phyloP scores from a whole-genome alignment of 129 eudicot genomes.

The Flaveria sonorensis region DNA sequence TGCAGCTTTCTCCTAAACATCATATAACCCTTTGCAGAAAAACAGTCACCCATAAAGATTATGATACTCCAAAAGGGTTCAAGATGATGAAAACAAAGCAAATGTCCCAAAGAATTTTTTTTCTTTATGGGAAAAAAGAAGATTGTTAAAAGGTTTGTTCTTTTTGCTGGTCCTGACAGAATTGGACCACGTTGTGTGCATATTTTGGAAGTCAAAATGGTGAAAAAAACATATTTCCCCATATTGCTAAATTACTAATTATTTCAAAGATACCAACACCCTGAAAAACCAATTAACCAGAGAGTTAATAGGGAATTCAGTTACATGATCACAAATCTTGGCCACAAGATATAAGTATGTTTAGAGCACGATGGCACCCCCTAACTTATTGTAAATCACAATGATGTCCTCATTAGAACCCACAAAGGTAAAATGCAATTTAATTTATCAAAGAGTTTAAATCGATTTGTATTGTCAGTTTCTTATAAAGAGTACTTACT shows the following conservation, averaged over 20 bases:
- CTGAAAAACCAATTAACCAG: constrained; percentile 43
- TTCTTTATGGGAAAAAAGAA: constrained; percentile 20
- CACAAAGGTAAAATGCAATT: not conserved
- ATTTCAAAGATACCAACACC: constrained; percentile 27
- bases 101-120: constrained; percentile 11
- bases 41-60: constrained; percentile 25
- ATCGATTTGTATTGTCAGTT: not conserved
- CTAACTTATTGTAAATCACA: not conserved
- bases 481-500: not conserved
- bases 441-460: not conserved
- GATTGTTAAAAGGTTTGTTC: constrained; percentile 14
- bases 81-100: constrained; percentile 16
- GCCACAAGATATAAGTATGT: constrained; percentile 31
- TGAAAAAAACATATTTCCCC: constrained; percentile 28
- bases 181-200: constrained; percentile 38
- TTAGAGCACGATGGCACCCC: not conserved
- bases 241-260: constrained; percentile 18
- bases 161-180: constrained; percentile 39
- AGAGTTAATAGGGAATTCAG: constrained; percentile 44
- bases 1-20: constrained; percentile 30
- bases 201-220: constrained; percentile 32
- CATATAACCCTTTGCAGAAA: constrained; percentile 6
- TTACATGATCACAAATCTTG: constrained; percentile 36
- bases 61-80: constrained; percentile 13
- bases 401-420: not conserved